Base-by-base conservation (phyloP, 2,329 filamentous ascomycete genomes). In the Escovopsis weberi region DNA sequence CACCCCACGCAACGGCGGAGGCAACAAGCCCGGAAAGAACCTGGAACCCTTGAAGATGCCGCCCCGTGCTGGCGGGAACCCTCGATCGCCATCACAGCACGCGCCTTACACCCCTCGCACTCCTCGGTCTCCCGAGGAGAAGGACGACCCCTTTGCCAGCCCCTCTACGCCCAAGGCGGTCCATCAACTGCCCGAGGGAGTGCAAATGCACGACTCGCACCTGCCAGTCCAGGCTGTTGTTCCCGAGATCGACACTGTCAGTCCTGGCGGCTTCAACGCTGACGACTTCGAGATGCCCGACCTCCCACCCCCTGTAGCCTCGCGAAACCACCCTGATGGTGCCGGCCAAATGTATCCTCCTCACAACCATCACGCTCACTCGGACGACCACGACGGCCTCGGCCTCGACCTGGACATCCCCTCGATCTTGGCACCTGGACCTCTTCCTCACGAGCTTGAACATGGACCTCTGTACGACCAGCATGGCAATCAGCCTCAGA, bases 231-330 rank as follows among this genome's bases (percentile, higher is more conserved):
- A 62, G 44, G 53, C 60, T 12, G 55, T 63, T 12, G 53, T 66
- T 23, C 60, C 65, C 4, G 59, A 65, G 43, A 60, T 66, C 43
- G 64, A 61, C 41, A 56, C 55, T 2, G 51, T 64, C 26, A 49
- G 53, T 6, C 52, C 56, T 40, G 55, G 55, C 12, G 58, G 57
- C 40, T 45, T 45, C 15, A 45, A 47, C 33, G 26, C 37, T 6
- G 47, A 39, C 26, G 47, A 46, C 40, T 51, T 55, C 37, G 48
- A 50, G 26, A 53, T 59, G 38, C 50, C 53, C 11, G 46, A 50
- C 12, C 45, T 62, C 39, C 53, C 55, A 33, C 53, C 56, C 33
- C 41, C 50, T n/a, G 53, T 51, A 5, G 45, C 58, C 41, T 46
- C 57, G 39, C 59, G 54, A 37, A 51, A 57, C 40, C 47, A 56